Evolutionary conservation across 345 rosid genomes (phyloP), one percentile per base, ranked within the genome.

Genomic region (Salix caprea): DNA sequence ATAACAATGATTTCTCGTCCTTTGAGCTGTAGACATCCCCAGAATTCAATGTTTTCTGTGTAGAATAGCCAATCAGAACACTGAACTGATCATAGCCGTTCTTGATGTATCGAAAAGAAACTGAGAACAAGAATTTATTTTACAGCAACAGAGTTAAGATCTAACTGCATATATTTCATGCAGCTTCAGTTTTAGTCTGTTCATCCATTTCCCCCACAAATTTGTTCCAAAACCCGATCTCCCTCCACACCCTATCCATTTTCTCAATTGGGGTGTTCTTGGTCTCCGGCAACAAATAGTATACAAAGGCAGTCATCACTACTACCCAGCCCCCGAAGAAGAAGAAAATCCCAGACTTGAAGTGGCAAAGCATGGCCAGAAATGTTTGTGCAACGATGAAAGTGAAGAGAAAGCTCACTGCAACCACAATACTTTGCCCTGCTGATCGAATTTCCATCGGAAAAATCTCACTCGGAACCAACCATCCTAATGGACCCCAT

Each of bases 401-500:
- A 36, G 91, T 90, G 76, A 88, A 90, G 10, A 85, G 6, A 86
- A 90, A 83, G 73, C 78, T 80, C 73, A 89, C 88, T 0, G 88
- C 91, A 67, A 92, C 92, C 0, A 85, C 87, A 23, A 89, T 78
- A 70, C 88, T 90, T 66, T 89, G 91, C 18, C 90, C 97, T 3
- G 89, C 84, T 0, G 88, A 89, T 64, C 91, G 80, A 62, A 90
- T 88, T 77, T 91, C 94, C 24, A 90, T 50, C 0, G 88, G 83
- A 36, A 82, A 90, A 7, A 91, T 90, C 85, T 90, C 97, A 15
- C 91, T 89, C 0, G 92, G 90, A 73, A 91, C 90, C 19, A 91
- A 81, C 92, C 92, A 91, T 66, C 94, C 91, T 21, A 91, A 40
- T 8, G 92, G 94, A 1, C 97, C 97, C 97, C 92, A 90, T 12